Percentiles rank a stretch among this genome's conserved stretches.
phyloP scores from a whole-genome alignment of 345 rosid genomes.

The Tarenaya hassleriana region DNA sequence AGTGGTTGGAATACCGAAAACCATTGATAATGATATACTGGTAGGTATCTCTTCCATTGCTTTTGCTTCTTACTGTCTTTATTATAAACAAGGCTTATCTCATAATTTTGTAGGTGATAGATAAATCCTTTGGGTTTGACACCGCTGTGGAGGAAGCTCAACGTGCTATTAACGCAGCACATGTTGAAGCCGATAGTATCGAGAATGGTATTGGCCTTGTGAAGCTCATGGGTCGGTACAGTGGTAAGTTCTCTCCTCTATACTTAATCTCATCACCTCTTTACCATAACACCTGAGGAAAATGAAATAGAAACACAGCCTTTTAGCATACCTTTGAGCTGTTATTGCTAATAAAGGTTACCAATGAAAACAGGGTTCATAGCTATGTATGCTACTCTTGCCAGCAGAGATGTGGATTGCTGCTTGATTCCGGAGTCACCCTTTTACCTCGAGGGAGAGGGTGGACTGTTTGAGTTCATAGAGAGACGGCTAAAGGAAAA shows the following conservation, averaged over 20 bases:
- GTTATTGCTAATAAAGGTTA: no score
- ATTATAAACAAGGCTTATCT: background rate
- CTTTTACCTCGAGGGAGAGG: conserved; percentile 67
- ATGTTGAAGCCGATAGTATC: conserved; percentile 65
- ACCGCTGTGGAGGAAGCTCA: conserved; percentile 87
- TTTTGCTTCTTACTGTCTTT: no score
- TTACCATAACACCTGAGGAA: no score
- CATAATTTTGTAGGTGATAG: conserved; percentile 42
- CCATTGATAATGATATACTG: conserved; percentile 75
- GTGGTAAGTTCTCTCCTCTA: conserved; percentile 39
- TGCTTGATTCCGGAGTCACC: conserved; percentile 88
- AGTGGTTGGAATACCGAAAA: conserved; percentile 64
- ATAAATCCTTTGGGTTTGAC: conserved; percentile 75
- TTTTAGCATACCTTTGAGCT: no score
- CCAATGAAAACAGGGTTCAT: conserved; percentile 50
- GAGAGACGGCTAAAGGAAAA: conserved; percentile 62
- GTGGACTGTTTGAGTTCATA: conserved; percentile 64
- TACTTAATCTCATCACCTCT: no score
- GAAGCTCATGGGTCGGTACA: conserved; percentile 74
- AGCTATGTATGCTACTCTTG: conserved; percentile 84
- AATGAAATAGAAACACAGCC: background rate
- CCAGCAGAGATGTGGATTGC: conserved; percentile 86
- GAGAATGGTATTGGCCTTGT: conserved; percentile 71
- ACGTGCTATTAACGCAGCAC: conserved; percentile 77
- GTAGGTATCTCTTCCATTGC: conserved; percentile 30